phyloP scores from a whole-genome alignment of 805 yeast genomes.

The Tetrapisispora fleetii region DNA sequence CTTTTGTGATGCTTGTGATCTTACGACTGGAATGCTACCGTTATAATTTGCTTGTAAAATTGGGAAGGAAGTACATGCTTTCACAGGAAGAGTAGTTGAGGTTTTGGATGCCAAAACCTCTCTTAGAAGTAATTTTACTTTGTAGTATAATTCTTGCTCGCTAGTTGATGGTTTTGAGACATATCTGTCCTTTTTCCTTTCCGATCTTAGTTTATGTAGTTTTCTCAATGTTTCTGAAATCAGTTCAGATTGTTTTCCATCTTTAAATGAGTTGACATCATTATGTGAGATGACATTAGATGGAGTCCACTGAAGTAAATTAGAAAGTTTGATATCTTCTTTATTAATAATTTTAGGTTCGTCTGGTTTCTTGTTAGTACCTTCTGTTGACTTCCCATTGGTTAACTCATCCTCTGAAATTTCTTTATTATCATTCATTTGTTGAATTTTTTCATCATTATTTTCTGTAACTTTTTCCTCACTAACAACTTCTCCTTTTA shows the following conservation, averaged over 20 bases:
- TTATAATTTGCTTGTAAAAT: conserved; percentile 61
- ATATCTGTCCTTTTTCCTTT: conserved; percentile 29
- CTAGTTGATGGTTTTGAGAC: conserved; percentile 33
- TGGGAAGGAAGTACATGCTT: conserved; percentile 42
- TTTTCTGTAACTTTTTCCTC: conserved; percentile 3
- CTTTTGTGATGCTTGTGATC: conserved; percentile 19
- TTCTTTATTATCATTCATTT: conserved; percentile 2
- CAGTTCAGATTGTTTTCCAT: conserved; percentile 34
- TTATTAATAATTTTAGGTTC: background rate
- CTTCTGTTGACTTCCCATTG: conserved; percentile 6
- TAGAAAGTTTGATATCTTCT: conserved; percentile 27
- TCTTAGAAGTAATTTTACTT: conserved; percentile 37
- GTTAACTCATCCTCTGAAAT: background rate
- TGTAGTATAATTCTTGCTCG: conserved; percentile 36
- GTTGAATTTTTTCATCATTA: conserved; percentile 1
- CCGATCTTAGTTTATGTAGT: conserved; percentile 41
- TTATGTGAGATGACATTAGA: conserved; percentile 40
- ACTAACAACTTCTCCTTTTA: conserved; percentile 7
- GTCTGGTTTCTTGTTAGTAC: conserved; percentile 1
- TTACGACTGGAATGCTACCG: conserved; percentile 66
- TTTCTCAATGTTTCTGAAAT: conserved; percentile 39
- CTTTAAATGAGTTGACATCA: conserved; percentile 38
- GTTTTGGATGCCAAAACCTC: conserved; percentile 34
- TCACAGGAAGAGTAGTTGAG: conserved; percentile 22
- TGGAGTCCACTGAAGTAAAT: conserved; percentile 43